Conservation (phyloP, 2,329 filamentous ascomycete species). For the Trichoderma lentiforme region DNA sequence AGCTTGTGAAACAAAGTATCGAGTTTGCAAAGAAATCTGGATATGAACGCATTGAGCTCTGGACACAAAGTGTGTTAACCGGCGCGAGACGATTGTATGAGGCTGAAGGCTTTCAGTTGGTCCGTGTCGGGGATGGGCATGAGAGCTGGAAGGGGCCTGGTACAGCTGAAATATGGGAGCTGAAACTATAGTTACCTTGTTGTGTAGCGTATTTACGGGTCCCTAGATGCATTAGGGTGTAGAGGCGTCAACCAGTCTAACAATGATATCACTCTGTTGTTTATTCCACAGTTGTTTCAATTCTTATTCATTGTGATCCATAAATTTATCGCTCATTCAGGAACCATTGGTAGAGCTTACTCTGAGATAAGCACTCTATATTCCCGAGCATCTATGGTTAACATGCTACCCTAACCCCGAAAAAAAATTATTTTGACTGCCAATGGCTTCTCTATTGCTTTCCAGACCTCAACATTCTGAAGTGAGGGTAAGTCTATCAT, state of each 20-base stretch:
- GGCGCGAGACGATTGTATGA: not conserved
- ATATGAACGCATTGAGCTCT: not conserved
- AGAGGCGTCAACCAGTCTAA: not conserved
- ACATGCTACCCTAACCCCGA: too few species aligned
- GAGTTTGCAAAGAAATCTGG: not conserved
- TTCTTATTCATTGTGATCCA: not conserved
- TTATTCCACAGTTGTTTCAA: not conserved
- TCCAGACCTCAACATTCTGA: too few species aligned
- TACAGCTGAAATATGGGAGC: not conserved
- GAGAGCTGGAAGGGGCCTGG: not conserved
- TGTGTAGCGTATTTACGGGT: not conserved
- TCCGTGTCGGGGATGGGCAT: not conserved
- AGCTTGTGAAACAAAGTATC: not conserved
- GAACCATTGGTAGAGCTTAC: too few species aligned
- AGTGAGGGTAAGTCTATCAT: too few species aligned
- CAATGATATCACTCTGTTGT: not conserved
- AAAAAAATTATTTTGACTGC: too few species aligned
- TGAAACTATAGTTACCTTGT: not conserved
- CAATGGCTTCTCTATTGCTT: too few species aligned
- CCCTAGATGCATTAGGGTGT: too few species aligned
- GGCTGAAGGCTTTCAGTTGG: not conserved
- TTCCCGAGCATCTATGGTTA: too few species aligned
- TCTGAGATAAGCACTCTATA: too few species aligned
- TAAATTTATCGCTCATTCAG: not conserved
- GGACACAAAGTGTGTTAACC: not conserved